Base-by-base conservation (phyloP, 441 rosid genomes). In the Capsella rubella region DNA sequence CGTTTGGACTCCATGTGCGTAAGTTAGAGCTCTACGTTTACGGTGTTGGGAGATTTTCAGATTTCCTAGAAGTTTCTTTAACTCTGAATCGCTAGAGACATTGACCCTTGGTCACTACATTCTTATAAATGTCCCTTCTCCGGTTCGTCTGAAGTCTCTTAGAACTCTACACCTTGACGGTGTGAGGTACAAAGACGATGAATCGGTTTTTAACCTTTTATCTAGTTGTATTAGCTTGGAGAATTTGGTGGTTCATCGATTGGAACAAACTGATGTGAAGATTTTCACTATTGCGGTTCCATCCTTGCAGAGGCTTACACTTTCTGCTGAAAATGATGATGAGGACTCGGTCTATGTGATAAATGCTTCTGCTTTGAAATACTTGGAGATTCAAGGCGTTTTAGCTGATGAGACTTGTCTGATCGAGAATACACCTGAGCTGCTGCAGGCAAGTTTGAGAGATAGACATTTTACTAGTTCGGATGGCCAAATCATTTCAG, bases 241-340 rank as follows among this genome's bases (percentile, higher is more conserved):
- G 34, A 29, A 54, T 29, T 29, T 14, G 35, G 37, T 53, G 37
- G 2, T 53, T 12, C 2, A 53, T 35, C 45, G n/a, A 16, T 1
- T 1, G 0, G 0, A 3, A 16, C 1, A 0, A 1, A 2, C 1
- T 58, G 0, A n/a, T 3, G 45, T 35, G 29, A 18, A 35, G 14
- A 37, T 8, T 58, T 58, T 58, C 8, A 35, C 63, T 5, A 37
- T 58, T 11, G 10, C 15, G 1, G 58, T 54, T 1, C 58, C 58
- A 6, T 54, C 58, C 4, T 29, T 54, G 9, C n/a, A 53, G 35
- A 53, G 35, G 35, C 58, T 53, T 28, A 53, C 35, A 47, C 11
- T 47, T 47, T 15, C 21, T 15, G 3, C 4, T 46, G 51, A 46
- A 3, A 2, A 45, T 8, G 21, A 15, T 46, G 50, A 6, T n/a